Conservation (phyloP, 78 protist species). For the Dictyostelium firmibasis region DNA sequence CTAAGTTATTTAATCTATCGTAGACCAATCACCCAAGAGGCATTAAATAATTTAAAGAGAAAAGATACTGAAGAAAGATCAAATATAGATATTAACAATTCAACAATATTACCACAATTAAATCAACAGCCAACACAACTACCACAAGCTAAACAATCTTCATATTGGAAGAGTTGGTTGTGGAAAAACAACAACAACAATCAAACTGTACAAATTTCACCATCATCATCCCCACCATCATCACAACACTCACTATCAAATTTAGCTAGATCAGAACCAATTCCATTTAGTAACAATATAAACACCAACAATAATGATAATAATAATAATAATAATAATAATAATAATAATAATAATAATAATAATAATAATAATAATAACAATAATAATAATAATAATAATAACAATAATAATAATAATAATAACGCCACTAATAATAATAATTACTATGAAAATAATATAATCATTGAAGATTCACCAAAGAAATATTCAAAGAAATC, state of each 20-base stretch:
- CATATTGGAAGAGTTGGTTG: constrained; percentile 40
- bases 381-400: neutral
- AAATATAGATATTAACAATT: neutral
- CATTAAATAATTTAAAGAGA: constrained; percentile 46
- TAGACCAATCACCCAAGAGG: constrained; percentile 27
- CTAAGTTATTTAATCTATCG: constrained; percentile 50
- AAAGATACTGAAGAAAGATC: constrained; percentile 12
- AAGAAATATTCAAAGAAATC: constrained; percentile 47
- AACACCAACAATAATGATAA: neutral
- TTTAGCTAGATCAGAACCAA: neutral
- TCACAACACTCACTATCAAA: neutral
- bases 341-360: neutral
- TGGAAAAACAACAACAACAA: constrained; percentile 23
- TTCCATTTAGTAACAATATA: neutral
- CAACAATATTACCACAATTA: neutral
- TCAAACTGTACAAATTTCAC: constrained; percentile 4
- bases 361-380: neutral
- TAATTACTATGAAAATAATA: neutral
- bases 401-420: neutral
- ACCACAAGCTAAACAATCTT: neutral
- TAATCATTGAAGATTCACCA: neutral
- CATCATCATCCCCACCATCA: constrained; percentile 2
- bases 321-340: neutral
- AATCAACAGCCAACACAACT: neutral
- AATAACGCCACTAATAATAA: neutral